Base-by-base conservation (phyloP, 495 filamentous ascomycete species). In the Staphylotrichum tortipilum region DNA sequence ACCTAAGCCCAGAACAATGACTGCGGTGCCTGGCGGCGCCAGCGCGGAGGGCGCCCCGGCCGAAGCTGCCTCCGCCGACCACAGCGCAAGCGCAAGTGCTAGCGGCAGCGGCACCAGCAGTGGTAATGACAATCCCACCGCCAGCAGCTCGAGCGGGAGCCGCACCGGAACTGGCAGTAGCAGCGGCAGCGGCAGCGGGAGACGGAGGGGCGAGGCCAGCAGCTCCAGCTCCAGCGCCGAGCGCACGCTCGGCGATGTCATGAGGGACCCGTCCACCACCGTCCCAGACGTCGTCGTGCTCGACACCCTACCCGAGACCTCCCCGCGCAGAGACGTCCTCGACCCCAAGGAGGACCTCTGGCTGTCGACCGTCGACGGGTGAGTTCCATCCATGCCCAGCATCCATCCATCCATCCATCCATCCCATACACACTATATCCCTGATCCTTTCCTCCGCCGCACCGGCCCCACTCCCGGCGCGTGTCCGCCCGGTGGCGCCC, bases 301-400 rank as follows among this genome's bases (percentile, higher is more conserved):
- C 15, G 59, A 70, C 11, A 47, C 60, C 1, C n/a, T 65, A 28
- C 53, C 64, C 28, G 49, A 54, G 14, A 53, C 47, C 3, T 14
- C 35, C 14, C 21, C 44, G 23, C 48, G 56, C 18, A 56, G 52
- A 17, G 64, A 66, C 21, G 31, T 36, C 4, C 49, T 68, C 22
- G 64, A 74, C 45, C 68, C 68, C 17, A 70, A 67, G 52, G 67
- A 68, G 40, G 71, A 74, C 54, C 59, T 74, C 19, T 73, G 70
- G 68, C 42, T 72, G 36, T 68, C 62, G 24, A 72, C 67, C 14
- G 65, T 60, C 28, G 69, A 73, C 50, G 71, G 70, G 72, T 75
- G 56, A 68, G 67, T 59, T n/a, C n/a, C n/a, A n/a, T n/a, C n/a
- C n/a, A n/a, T n/a, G n/a, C n/a, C n/a, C n/a, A n/a, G n/a, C n/a